A percentile compares a stretch with the other conserved stretches of the same genome.
Conservation (phyloP, 805 yeast species). For the Spathaspora sp. region DNA sequence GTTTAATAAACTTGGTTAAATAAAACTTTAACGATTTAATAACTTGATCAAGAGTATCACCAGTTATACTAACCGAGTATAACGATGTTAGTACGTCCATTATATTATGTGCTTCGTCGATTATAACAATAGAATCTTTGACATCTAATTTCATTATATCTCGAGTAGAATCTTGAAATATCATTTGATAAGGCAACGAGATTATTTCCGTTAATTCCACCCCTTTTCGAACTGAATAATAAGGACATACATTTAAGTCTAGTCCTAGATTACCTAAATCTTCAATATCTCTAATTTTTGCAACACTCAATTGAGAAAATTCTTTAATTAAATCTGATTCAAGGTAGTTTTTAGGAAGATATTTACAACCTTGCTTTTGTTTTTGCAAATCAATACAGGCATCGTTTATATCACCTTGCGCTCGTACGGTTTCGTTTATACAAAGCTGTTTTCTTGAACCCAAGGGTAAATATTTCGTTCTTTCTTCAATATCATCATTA, state of each 20-base stretch:
- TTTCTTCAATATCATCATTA: constrained; percentile 40
- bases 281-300: constrained; percentile 72
- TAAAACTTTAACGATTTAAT: constrained; percentile 52
- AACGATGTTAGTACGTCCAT: constrained; percentile 71
- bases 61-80: constrained; percentile 57
- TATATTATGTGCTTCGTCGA: constrained; percentile 92
- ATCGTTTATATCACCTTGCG: constrained; percentile 63
- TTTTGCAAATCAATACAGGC: constrained; percentile 73
- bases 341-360: constrained; percentile 14
- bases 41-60: constrained; percentile 44
- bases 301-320: constrained; percentile 53
- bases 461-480: constrained; percentile 64
- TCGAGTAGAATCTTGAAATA: constrained; percentile 61
- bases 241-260: constrained; percentile 65
- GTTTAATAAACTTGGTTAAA: constrained; percentile 53
- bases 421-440: constrained; percentile 59
- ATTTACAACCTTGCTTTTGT: constrained; percentile 22
- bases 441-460: constrained; percentile 88
- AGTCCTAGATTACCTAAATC: constrained; percentile 64
- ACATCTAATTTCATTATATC: constrained; percentile 55
- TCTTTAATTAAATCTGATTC: constrained; percentile 27
- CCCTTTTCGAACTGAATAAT: constrained; percentile 66
- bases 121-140: constrained; percentile 63
- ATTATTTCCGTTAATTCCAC: constrained; percentile 64
- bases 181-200: constrained; percentile 80